These are phyloP conservation scores for Catharanthus roseus DNA, from an alignment of 257 asterid species.

Conservation along the genomic window DNA sequence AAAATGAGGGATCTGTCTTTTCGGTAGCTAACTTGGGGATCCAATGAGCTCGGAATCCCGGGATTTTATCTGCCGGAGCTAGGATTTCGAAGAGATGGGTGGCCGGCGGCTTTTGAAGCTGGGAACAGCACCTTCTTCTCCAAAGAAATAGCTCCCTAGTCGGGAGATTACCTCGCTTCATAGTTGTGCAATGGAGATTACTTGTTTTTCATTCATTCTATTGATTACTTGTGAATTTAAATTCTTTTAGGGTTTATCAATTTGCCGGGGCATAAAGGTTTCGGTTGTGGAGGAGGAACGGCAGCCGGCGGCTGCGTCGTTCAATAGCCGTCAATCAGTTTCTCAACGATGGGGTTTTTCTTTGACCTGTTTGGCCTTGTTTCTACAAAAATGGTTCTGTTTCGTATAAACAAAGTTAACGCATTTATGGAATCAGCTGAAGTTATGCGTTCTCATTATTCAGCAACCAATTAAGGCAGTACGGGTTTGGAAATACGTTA, in stretches of 20 bases:
- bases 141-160: background rate
- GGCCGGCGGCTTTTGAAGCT: background rate
- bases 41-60: background rate
- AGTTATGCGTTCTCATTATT: no score
- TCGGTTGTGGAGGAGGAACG: background rate
- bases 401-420: no score
- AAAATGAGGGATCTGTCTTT: constrained; percentile 1
- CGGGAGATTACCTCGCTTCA: constrained; percentile 12
- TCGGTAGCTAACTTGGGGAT: background rate
- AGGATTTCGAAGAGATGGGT: background rate
- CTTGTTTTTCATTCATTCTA: background rate
- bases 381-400: no score
- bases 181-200: background rate
- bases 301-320: constrained; percentile 1
- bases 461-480: no score
- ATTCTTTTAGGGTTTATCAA: background rate
- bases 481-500: no score
- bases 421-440: no score
- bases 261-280: background rate
- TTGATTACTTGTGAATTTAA: background rate
- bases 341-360: no score
- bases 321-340: background rate
- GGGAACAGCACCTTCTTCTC: background rate
- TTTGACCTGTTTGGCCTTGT: no score
- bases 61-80: background rate